Conservation (phyloP, 179 eudicot species). For the Spinacia oleracea region DNA sequence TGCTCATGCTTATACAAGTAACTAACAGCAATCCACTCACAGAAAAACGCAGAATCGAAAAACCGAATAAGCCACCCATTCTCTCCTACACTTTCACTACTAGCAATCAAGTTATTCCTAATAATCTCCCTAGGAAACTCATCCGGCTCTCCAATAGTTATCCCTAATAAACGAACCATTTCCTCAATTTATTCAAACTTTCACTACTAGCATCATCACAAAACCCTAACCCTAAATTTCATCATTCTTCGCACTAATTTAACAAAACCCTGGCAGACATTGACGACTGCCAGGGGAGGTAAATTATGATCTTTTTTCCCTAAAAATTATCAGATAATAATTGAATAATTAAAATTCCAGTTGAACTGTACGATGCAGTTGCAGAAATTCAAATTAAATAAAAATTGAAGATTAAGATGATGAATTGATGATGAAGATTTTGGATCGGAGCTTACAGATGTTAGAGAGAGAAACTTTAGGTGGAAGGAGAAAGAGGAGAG, state of each 20-base stretch:
- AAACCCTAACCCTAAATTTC: constrained; percentile 30
- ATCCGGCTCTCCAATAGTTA: constrained; percentile 66
- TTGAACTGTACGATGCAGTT: not conserved
- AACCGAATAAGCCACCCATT: constrained; percentile 96
- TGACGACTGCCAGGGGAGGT: constrained; percentile 29
- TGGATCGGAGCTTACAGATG: constrained; percentile 38
- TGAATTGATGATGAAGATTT: not conserved
- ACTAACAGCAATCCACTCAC: constrained; percentile 99
- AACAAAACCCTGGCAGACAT: constrained; percentile 30
- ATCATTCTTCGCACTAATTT: constrained; percentile 16
- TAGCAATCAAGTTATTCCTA: constrained; percentile 56
- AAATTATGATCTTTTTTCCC: not conserved
- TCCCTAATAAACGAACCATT: constrained; percentile 82
- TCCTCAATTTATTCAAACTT: constrained; percentile 14
- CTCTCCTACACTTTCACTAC: constrained; percentile 67
- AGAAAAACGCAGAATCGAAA: constrained; percentile 91
- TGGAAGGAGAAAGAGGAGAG: constrained; percentile 5
- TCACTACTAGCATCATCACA: constrained; percentile 16
- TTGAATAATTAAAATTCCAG: not conserved
- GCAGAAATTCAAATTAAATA: constrained; percentile 1
- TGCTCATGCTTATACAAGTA: constrained; percentile 97
- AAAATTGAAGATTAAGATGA: not conserved
- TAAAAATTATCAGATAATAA: not conserved
- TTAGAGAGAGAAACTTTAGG: not conserved
- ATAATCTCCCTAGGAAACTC: constrained; percentile 91